Base-by-base conservation (phyloP, 2,329 filamentous ascomycete species). In the Ustulina deusta region DNA sequence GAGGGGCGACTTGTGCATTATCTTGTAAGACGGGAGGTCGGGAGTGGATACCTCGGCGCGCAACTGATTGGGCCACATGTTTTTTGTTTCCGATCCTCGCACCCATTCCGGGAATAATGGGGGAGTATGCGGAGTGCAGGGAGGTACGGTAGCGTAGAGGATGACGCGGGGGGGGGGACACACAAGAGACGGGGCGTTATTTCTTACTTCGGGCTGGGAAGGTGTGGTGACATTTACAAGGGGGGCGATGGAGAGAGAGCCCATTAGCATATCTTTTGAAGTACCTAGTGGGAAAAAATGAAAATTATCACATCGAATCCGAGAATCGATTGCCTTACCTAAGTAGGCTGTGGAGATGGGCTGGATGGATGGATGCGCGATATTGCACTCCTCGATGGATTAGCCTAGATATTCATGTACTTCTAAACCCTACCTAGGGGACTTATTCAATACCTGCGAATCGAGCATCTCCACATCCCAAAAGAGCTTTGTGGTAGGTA, bases 11-110 rank as follows among this genome's bases (percentile, higher is more conserved):
- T 5, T 20, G 6, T 66, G 63, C 29, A 11, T 58, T 22, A 62
- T 62, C 20, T 38, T 66, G 58, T 66, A 46, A 51, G 11, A 40
- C 34, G n/a, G 17, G 34, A 32, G 60, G 32, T 17, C 49, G 27
- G 38, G 27, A 22, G 5, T 54, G 25, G n/a, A 36, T 15, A 38
- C 22, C 10, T 17, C 32, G 20, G 58, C 51, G 11, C 40, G 11
- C 17, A 49, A 29, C n/a, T 25, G n/a, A 54, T 36, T 54, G 32
- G 51, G 15, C 7, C 11, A 6, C 6, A 17, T 40, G 13, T 34
- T 17, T 29, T n/a, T 55, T 54, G 11, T 32, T 11, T 17, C 5
- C 51, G 32, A 32, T 38, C 15, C 13, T 49, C 15, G 9, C 11
- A 44, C 3, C 11, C 20, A n/a, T 15, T 49, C 42, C 42, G 42